Evolutionary conservation across 1,139 yeast genomes (phyloP).

Genomic region (Hanseniaspora sp.): DNA sequence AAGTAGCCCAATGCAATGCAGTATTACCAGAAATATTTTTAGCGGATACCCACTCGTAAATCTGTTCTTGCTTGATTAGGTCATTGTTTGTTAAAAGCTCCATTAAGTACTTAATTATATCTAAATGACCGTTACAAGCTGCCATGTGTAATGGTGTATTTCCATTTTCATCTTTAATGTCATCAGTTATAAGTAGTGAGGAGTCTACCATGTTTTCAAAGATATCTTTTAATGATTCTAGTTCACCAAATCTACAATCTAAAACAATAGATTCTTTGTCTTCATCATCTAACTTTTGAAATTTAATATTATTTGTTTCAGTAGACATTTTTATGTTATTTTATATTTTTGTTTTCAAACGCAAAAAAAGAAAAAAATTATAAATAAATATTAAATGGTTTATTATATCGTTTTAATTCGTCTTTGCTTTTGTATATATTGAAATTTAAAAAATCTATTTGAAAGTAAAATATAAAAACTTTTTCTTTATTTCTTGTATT

Average conservation of each 20-base stretch:
- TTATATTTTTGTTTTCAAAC: too few species aligned
- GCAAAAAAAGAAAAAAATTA: too few species aligned
- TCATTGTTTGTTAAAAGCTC: conserved; percentile 33
- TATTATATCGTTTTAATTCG: too few species aligned
- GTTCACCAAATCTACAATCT: conserved; percentile 80
- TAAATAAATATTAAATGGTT: too few species aligned
- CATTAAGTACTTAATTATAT: conserved; percentile 51
- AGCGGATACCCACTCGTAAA: conserved; percentile 40
- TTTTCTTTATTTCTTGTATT: too few species aligned
- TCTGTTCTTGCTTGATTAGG: conserved; percentile 32
- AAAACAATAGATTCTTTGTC: conserved; percentile 71
- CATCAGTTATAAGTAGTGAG: conserved; percentile 41
- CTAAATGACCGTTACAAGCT: conserved; percentile 83
- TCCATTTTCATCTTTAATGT: conserved; percentile 41
- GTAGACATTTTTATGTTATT: conserved; percentile 1
- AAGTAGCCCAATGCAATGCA: conserved; percentile 90
- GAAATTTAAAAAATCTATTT: too few species aligned
- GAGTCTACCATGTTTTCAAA: conserved; percentile 52
- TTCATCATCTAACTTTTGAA: conserved; percentile 41
- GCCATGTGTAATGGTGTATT: conserved; percentile 89
- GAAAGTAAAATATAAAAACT: too few species aligned
- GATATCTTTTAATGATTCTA: conserved; percentile 58
- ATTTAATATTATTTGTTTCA: conserved; percentile 21
- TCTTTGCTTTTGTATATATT: too few species aligned
- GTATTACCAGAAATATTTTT: conserved; percentile 80